Evolutionary conservation across 2,329 filamentous ascomycete genomes (phyloP).

Genomic region (Zymoseptoria brevis): DNA sequence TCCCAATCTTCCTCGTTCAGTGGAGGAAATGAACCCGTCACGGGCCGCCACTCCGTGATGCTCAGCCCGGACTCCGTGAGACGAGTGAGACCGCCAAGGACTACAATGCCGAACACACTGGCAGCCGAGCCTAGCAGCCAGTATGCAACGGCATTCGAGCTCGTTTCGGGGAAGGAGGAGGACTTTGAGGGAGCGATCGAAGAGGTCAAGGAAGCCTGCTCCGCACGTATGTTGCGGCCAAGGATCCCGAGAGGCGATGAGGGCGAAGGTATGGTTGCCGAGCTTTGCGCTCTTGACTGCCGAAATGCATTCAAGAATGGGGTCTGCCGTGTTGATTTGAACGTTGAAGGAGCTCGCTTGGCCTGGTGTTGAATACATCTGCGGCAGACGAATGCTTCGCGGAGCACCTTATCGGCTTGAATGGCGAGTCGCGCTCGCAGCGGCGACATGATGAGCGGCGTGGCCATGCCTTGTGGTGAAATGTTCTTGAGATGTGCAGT

Average conservation of each 20-base stretch:
- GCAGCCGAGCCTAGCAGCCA: slow-evolving; percentile 88
- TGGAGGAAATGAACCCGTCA: slow-evolving; percentile 85
- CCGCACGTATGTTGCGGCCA: slow-evolving; percentile 23
- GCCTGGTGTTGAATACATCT: slow-evolving; percentile 28
- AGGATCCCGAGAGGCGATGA: slow-evolving; percentile 27
- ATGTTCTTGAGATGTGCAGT: not conserved
- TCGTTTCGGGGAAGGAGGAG: slow-evolving; percentile 33
- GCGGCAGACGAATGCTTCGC: slow-evolving; percentile 25
- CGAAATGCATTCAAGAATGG: slow-evolving; percentile 31
- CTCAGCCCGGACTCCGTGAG: slow-evolving; percentile 94
- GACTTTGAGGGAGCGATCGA: slow-evolving; percentile 6
- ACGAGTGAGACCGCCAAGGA: slow-evolving; percentile 87
- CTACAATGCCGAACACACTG: slow-evolving; percentile 93
- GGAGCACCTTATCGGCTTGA: slow-evolving; percentile 11
- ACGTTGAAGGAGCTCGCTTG: slow-evolving; percentile 5
- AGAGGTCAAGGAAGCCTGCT: not conserved
- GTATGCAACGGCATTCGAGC: slow-evolving; percentile 71
- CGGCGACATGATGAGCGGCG: slow-evolving; percentile 14
- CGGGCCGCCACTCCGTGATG: slow-evolving; percentile 97
- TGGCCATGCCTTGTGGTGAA: slow-evolving; percentile 12
- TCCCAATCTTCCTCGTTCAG: slow-evolving; percentile 76
- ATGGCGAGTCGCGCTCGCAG: slow-evolving; percentile 16
- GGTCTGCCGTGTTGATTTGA: slow-evolving; percentile 25
- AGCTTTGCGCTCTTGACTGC: slow-evolving; percentile 17
- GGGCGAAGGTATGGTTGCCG: slow-evolving; percentile 10